Evolutionary conservation across 352 stramenopile genomes (phyloP).

Genomic region (Proteromonas lacertae): DNA sequence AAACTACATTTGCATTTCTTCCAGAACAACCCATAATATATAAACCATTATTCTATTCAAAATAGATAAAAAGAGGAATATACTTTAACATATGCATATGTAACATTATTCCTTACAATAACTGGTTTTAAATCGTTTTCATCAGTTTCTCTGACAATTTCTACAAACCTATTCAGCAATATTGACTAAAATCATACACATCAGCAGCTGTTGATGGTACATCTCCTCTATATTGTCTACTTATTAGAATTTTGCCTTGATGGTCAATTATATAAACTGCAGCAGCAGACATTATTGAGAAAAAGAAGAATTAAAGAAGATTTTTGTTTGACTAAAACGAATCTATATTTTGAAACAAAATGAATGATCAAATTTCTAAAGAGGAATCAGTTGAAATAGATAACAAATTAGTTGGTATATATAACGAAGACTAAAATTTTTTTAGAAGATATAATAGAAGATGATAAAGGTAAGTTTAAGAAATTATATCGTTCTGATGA

Average conservation of each 20-base stretch:
- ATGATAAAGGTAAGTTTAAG: too few relatives aligned
- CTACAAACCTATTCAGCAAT: slow-evolving; percentile 17
- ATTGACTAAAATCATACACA: slow-evolving; percentile 10
- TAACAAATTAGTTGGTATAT: too few relatives aligned
- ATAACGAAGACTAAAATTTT: too few relatives aligned
- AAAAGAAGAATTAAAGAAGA: background rate
- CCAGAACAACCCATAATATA: slow-evolving; percentile 92
- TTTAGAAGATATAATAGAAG: too few relatives aligned
- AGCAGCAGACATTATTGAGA: slow-evolving; percentile 54
- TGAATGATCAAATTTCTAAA: too few relatives aligned
- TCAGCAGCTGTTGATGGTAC: slow-evolving; percentile 61
- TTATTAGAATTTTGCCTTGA: slow-evolving; percentile 96
- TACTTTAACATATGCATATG: slow-evolving; percentile 69
- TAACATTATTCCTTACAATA: slow-evolving; percentile 51
- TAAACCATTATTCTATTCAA: slow-evolving; percentile 38
- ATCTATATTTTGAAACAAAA: too few relatives aligned
- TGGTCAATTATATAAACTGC: slow-evolving; percentile 95
- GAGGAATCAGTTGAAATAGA: too few relatives aligned
- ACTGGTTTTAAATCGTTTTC: slow-evolving; percentile 61
- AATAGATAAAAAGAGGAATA: background rate
- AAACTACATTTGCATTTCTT: slow-evolving; percentile 85
- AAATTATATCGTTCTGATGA: too few relatives aligned
- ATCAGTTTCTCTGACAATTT: slow-evolving; percentile 63
- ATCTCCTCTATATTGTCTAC: slow-evolving; percentile 89
- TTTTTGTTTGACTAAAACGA: too few relatives aligned